These are phyloP conservation scores for Recurvomyces mirabilis DNA, from an alignment of 495 filamentous ascomycete genomes.

Conservation along the genomic window DNA sequence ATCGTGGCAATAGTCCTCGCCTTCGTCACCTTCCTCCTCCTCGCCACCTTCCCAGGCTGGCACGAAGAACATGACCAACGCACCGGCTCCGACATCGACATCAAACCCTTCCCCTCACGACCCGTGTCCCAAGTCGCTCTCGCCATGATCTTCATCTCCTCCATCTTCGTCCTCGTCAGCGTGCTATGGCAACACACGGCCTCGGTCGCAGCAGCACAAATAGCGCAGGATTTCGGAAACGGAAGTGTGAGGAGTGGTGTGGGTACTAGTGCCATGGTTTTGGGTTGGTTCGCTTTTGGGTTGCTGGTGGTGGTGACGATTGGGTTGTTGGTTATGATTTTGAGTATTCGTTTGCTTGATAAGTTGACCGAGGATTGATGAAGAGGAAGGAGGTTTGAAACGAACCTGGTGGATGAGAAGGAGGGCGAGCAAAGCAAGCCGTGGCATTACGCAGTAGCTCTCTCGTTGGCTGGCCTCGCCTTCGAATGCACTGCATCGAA, in stretches of 20 bases:
- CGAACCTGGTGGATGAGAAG: not conserved
- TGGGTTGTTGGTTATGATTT: conserved; percentile 86
- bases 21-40: conserved; percentile 60
- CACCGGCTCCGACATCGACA: conserved; percentile 52
- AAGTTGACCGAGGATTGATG: conserved; percentile 30
- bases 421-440: not conserved
- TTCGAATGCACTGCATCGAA: no score
- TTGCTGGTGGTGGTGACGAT: conserved; percentile 88
- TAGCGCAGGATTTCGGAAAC: conserved; percentile 92
- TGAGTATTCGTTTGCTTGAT: conserved; percentile 67
- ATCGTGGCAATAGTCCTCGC: conserved; percentile 78
- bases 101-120: conserved; percentile 68
- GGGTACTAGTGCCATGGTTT: conserved; percentile 83
- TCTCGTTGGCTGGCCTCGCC: not conserved
- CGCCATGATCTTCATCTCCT: conserved; percentile 67
- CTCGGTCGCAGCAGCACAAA: conserved; percentile 81
- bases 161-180: conserved; percentile 66
- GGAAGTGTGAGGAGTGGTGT: conserved; percentile 81
- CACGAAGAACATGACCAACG: conserved; percentile 58
- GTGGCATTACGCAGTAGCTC: no score
- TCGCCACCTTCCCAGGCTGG: conserved; percentile 74
- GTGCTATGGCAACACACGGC: conserved; percentile 78
- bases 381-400: conserved; percentile 2
- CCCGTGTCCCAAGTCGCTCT: conserved; percentile 65
- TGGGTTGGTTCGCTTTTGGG: conserved; percentile 94